phyloP scores from a whole-genome alignment of 352 stramenopile species.

The Phytophthora crassamura region DNA sequence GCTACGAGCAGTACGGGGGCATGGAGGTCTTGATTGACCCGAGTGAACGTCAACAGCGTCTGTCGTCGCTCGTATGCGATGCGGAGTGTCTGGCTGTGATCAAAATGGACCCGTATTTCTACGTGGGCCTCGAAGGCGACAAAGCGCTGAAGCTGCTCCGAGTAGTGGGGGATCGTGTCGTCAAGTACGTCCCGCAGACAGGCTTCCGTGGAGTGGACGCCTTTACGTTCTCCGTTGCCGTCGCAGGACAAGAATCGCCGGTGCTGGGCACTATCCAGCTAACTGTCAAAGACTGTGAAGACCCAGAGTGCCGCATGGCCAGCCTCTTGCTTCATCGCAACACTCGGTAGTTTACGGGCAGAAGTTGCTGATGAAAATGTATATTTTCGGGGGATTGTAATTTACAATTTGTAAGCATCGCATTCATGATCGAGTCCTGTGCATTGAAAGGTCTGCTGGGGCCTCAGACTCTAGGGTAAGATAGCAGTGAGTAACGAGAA shows the following conservation, averaged over 20 bases:
- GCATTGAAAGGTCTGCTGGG: constrained; percentile 3
- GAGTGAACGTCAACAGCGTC: constrained; percentile 58
- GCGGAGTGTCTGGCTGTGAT: constrained; percentile 47
- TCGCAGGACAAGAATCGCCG: constrained; percentile 49
- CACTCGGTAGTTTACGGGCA: constrained; percentile 8
- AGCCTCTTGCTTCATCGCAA: constrained; percentile 37
- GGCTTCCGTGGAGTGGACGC: constrained; percentile 61
- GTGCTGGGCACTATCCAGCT: constrained; percentile 68
- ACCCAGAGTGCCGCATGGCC: constrained; percentile 43
- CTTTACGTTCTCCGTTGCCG: constrained; percentile 63
- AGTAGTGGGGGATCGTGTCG: constrained; percentile 47
- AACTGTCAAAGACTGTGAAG: constrained; percentile 62
- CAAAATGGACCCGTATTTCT: constrained; percentile 68
- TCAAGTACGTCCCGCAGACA: constrained; percentile 65
- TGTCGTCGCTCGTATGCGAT: constrained; percentile 62
- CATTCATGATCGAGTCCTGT: constrained; percentile 2
- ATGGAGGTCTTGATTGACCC: constrained; percentile 58
- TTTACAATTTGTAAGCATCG: background rate
- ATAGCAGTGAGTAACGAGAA: constrained; percentile 11
- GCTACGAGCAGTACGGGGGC: constrained; percentile 49
- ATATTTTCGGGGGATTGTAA: constrained; percentile 1
- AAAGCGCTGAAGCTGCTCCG: constrained; percentile 52
- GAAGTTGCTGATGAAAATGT: background rate
- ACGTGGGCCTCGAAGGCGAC: constrained; percentile 52
- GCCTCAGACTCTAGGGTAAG: constrained; percentile 9